Percentiles rank a stretch among this genome's conserved stretches.
phyloP scores from a whole-genome alignment of 2,329 filamentous ascomycete species.

The Colletotrichum graminicola region DNA sequence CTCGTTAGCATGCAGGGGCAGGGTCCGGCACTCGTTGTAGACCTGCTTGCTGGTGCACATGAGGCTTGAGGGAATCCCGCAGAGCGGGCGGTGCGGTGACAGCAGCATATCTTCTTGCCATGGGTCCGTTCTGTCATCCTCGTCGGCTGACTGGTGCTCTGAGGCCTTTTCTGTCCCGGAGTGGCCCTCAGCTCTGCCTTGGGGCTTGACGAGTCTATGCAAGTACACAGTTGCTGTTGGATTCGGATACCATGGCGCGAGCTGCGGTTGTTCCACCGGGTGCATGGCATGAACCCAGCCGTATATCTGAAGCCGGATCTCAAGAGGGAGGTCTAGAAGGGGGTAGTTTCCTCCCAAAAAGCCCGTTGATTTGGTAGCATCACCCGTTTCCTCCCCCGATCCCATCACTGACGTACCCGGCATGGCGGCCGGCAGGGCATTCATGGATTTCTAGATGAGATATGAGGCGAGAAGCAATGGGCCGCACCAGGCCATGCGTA shows the following conservation, averaged over 20 bases:
- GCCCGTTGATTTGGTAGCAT: background rate
- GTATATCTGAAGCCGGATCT: slow-evolving; percentile 63
- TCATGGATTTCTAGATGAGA: background rate
- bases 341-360: slow-evolving; percentile 21
- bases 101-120: slow-evolving; percentile 41
- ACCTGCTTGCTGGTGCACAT: slow-evolving; percentile 55
- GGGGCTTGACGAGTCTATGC: slow-evolving; percentile 43
- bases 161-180: slow-evolving; percentile 10
- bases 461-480: background rate
- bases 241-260: slow-evolving; percentile 56
- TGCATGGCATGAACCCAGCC: slow-evolving; percentile 54
- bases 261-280: slow-evolving; percentile 54
- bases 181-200: slow-evolving; percentile 8
- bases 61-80: slow-evolving; percentile 56
- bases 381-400: background rate
- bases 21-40: slow-evolving; percentile 55
- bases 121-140: background rate
- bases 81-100: slow-evolving; percentile 52
- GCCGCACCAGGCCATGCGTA: slow-evolving; percentile 1
- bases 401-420: background rate
- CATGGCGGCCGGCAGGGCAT: background rate
- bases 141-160: background rate
- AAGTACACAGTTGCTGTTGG: slow-evolving; percentile 51
- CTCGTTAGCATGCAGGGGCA: slow-evolving; percentile 59
- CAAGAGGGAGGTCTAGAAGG: slow-evolving; percentile 56